Percentiles rank a stretch among this genome's conserved stretches.
Evolutionary conservation across 2,329 filamentous ascomycete genomes (phyloP).

Genomic region (Alternaria panax): DNA sequence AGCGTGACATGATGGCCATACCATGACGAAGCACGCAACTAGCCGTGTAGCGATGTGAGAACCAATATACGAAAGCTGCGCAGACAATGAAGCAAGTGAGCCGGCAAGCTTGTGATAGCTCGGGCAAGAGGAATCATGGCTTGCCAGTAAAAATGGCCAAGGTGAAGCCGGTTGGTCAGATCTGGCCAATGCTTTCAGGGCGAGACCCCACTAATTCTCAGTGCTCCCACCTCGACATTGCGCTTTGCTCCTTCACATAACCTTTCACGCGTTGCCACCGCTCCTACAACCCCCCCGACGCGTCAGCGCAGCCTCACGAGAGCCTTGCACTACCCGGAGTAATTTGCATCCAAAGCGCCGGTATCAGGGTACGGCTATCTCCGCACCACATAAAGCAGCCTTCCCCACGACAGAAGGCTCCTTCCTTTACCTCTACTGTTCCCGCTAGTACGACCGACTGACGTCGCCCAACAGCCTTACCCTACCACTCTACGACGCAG

Average conservation of each 20-base stretch:
- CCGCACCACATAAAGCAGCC: slow-evolving; percentile 30
- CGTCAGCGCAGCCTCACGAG: slow-evolving; percentile 20
- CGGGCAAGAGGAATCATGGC: slow-evolving; percentile 9
- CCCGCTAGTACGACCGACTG: slow-evolving; percentile 21
- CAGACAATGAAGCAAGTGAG: neutral
- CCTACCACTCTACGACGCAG: slow-evolving; percentile 2
- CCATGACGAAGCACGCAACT: slow-evolving; percentile 35
- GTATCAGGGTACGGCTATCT: slow-evolving; percentile 26
- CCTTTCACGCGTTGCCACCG: slow-evolving; percentile 35
- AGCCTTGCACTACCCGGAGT: slow-evolving; percentile 20
- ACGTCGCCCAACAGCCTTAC: slow-evolving; percentile 15
- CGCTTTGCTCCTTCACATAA: slow-evolving; percentile 25
- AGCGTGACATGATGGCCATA: slow-evolving; percentile 39
- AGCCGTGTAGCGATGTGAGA: neutral
- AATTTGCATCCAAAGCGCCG: slow-evolving; percentile 16
- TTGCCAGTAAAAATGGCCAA: slow-evolving; percentile 11
- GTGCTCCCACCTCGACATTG: slow-evolving; percentile 37
- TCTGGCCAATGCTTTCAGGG: slow-evolving; percentile 31
- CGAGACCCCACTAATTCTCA: slow-evolving; percentile 41
- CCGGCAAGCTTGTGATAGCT: neutral
- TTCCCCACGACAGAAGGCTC: slow-evolving; percentile 22
- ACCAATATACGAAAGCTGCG: neutral
- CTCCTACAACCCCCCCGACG: slow-evolving; percentile 23
- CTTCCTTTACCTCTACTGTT: slow-evolving; percentile 33
- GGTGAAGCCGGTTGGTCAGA: slow-evolving; percentile 27